phyloP scores from a whole-genome alignment of 495 filamentous ascomycete species.

The Trichoderma orchidacearum region DNA sequence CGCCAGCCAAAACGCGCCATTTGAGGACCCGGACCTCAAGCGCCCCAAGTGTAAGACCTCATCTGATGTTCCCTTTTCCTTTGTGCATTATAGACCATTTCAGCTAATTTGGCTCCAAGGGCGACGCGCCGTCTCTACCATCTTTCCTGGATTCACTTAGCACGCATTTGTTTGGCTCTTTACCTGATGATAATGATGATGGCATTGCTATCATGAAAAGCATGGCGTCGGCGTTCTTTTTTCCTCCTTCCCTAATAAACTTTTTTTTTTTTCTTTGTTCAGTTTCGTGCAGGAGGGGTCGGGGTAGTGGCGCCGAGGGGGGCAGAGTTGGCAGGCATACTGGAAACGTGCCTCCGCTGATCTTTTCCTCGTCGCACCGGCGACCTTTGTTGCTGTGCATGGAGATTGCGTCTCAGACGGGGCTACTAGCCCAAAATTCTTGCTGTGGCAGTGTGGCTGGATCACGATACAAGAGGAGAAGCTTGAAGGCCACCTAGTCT shows the following conservation, averaged over 20 bases:
- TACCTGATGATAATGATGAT: neutral
- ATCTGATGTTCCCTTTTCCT: neutral
- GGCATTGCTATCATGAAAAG: neutral
- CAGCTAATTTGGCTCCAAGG: neutral
- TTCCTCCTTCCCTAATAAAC: neutral
- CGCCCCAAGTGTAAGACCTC: constrained; percentile 4
- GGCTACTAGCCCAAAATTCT: too few relatives aligned
- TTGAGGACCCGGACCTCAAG: constrained; percentile 1
- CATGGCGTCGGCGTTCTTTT: constrained; percentile 3
- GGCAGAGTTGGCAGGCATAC: neutral
- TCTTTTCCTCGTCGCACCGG: too few relatives aligned
- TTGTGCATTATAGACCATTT: neutral
- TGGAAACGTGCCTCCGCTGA: neutral
- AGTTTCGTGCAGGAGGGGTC: too few relatives aligned
- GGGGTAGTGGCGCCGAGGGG: neutral
- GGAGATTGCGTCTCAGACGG: too few relatives aligned
- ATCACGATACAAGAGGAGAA: too few relatives aligned
- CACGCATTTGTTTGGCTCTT: neutral
- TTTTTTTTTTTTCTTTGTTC: neutral
- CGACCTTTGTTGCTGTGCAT: too few relatives aligned
- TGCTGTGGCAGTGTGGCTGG: too few relatives aligned
- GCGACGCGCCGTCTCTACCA: neutral
- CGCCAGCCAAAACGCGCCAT: constrained; percentile 9
- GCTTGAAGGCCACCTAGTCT: too few relatives aligned
- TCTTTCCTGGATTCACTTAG: constrained; percentile 4